Base-by-base conservation (phyloP, 2,329 filamentous ascomycete species). In the Alternaria burnsii region DNA sequence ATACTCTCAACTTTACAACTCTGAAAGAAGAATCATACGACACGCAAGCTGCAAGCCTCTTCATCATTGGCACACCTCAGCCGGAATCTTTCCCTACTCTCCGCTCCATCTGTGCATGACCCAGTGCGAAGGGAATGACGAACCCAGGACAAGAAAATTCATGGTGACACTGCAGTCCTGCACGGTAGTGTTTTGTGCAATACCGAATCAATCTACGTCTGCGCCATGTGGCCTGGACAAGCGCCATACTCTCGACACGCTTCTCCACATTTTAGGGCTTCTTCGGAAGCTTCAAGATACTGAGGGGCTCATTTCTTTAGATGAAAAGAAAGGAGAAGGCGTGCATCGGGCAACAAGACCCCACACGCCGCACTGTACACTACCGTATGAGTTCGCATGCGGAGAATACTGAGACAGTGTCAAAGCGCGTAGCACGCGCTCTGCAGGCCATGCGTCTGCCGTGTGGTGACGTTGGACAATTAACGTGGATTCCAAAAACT, bases 211-310 rank as follows among this genome's bases (percentile, higher is more conserved):
- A 62, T 62, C 26, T 59, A 61, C 50, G 62, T 60, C 62, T 69
- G 65, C 66, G 62, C 58, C 59, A 62, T 60, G 53, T 59, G 54
- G 52, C 52, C 61, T 52, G 58, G 60, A 58, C 66, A 48, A 44
- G 44, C 47, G 46, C 63, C 58, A 57, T 55, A 46, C 20, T 48
- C 67, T 73, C 71, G 70, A 70, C 68, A 51, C 32, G 38, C 68
- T 71, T 69, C 71, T 71, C 73, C 71, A 71, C 71, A 73, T 65
- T 68, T 68, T 67, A 62, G 62, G 62, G 52, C 56, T 56, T 62
- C 52, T 50, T 50, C 58, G 30, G 34, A 62, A 53, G 52, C 52
- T 48, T 58, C 51, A 43, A 63, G 51, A 61, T 62, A 62, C 59
- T 58, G 56, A 63, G 40, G 48, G 46, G 26, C 51, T 56, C 58